These are phyloP conservation scores for Aspergillus novofumigatus DNA, from an alignment of 2,329 filamentous ascomycete species.

Conservation along the genomic window DNA sequence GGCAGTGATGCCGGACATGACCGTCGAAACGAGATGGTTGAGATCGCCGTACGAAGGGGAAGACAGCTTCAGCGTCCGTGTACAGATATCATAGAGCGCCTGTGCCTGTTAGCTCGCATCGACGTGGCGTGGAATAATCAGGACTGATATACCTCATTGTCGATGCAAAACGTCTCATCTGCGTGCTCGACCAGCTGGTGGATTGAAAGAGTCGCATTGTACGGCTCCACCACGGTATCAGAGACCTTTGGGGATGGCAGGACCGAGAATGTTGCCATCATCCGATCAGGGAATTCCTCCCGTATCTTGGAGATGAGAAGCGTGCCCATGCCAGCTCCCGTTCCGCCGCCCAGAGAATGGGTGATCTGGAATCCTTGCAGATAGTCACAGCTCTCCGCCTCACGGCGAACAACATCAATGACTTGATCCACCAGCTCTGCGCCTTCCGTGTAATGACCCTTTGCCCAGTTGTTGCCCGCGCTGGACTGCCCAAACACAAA, in stretches of 20 bases:
- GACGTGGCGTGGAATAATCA: background rate
- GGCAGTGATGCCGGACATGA: conserved; percentile 99
- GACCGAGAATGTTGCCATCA: conserved; percentile 99
- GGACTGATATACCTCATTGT: conserved; percentile 73
- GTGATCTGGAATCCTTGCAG: conserved; percentile 99
- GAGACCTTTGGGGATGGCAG: conserved; percentile 99
- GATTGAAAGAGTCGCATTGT: conserved; percentile 98
- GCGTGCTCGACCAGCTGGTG: conserved; percentile 99
- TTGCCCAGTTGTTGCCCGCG: conserved; percentile 99
- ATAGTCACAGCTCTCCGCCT: conserved; percentile 98
- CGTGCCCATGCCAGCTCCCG: conserved; percentile 99
- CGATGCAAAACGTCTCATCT: conserved; percentile 99
- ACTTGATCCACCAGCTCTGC: conserved; percentile 98
- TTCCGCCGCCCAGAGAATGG: conserved; percentile 99
- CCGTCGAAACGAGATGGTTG: conserved; percentile 98
- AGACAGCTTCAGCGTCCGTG: conserved; percentile 97
- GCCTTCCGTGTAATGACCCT: conserved; percentile 99
- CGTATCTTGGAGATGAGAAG: conserved; percentile 99
- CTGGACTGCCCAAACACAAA: conserved; percentile 99
- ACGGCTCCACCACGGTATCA: conserved; percentile 98
- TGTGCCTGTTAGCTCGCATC: conserved; percentile 24
- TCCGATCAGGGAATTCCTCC: conserved; percentile 99
- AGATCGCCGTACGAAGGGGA: conserved; percentile 98
- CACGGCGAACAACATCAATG: conserved; percentile 95
- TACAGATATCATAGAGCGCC: conserved; percentile 99